Evolutionary conservation across 495 filamentous ascomycete species (phyloP).

Genomic region (Podospora bellae-mahoneyi): DNA sequence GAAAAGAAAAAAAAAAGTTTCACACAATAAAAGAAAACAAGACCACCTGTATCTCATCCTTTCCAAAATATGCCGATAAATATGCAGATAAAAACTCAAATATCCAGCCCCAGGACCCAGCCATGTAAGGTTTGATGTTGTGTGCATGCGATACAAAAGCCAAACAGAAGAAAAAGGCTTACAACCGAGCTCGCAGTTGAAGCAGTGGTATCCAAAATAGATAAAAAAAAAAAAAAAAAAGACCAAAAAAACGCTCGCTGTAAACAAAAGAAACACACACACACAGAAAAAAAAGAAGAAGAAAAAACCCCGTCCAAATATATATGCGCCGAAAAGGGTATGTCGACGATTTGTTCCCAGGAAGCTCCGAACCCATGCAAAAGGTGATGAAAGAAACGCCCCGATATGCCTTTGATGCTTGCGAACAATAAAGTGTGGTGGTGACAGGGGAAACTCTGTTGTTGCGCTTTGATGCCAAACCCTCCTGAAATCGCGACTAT

Average conservation of each 20-base stretch:
- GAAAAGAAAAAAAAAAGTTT: neutral
- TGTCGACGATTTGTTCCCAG: slow-evolving; percentile 28
- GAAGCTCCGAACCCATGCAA: slow-evolving; percentile 40
- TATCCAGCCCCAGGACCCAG: slow-evolving; percentile 45
- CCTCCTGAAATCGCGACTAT: neutral
- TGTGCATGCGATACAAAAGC: slow-evolving; percentile 15
- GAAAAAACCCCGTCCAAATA: slow-evolving; percentile 22
- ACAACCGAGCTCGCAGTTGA: slow-evolving; percentile 45
- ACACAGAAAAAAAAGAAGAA: slow-evolving; percentile 28
- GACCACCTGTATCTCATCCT: slow-evolving; percentile 39
- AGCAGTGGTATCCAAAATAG: slow-evolving; percentile 32
- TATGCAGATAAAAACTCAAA: slow-evolving; percentile 41
- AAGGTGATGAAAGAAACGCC: slow-evolving; percentile 33
- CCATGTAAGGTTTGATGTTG: slow-evolving; percentile 37
- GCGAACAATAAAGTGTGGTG: slow-evolving; percentile 16
- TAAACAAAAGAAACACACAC: slow-evolving; percentile 19
- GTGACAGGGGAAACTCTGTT: slow-evolving; percentile 22
- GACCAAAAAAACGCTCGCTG: slow-evolving; percentile 40
- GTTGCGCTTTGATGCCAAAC: neutral
- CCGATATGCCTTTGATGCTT: slow-evolving; percentile 34
- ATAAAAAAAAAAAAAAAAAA: slow-evolving; percentile 21
- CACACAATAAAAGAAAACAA: slow-evolving; percentile 32
- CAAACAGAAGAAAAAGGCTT: slow-evolving; percentile 34
- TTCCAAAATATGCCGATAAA: slow-evolving; percentile 39
- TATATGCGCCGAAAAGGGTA: slow-evolving; percentile 25